phyloP scores from a whole-genome alignment of 2,329 filamentous ascomycete species.

The Cucurbitaria berberidis region DNA sequence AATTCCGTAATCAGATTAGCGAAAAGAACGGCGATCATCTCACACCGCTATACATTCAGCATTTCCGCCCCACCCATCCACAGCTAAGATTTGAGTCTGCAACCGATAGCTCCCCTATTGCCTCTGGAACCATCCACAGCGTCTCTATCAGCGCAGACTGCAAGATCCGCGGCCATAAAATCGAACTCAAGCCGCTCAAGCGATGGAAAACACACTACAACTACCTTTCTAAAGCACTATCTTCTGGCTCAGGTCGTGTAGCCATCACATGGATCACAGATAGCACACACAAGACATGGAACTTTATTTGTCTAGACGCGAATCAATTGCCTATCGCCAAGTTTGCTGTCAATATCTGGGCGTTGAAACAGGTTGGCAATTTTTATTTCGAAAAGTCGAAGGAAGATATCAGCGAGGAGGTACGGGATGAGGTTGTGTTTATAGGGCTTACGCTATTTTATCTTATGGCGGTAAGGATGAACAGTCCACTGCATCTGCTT shows the following conservation, averaged over 20 bases:
- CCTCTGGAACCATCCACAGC: conserved; percentile 20
- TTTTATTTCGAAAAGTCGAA: conserved; percentile 22
- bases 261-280: conserved; percentile 24
- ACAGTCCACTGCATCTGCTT: conserved; percentile 23
- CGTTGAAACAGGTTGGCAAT: conserved; percentile 25
- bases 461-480: conserved; percentile 25
- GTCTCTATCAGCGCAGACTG: conserved; percentile 24
- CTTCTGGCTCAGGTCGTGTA: conserved; percentile 4
- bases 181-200: conserved; percentile 25
- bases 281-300: conserved; percentile 22
- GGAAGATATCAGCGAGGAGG: conserved; percentile 9
- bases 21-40: conserved; percentile 14
- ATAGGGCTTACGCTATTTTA: conserved; percentile 25
- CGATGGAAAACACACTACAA: conserved; percentile 29
- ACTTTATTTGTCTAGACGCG: conserved; percentile 25
- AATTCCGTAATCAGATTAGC: conserved; percentile 24
- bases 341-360: conserved; percentile 24
- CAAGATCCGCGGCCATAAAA: conserved; percentile 15
- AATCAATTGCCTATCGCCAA: conserved; percentile 26
- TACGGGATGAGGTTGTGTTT: conserved; percentile 26
- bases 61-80: conserved; percentile 25
- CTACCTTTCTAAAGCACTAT: conserved; percentile 23
- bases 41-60: conserved; percentile 24
- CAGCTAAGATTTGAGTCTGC: conserved; percentile 21
- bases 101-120: conserved; percentile 6